A percentile compares a stretch with the other conserved stretches of the same genome.
Evolutionary conservation across 176 grass and related monocot species (phyloP).

Genomic region (Typha latifolia): DNA sequence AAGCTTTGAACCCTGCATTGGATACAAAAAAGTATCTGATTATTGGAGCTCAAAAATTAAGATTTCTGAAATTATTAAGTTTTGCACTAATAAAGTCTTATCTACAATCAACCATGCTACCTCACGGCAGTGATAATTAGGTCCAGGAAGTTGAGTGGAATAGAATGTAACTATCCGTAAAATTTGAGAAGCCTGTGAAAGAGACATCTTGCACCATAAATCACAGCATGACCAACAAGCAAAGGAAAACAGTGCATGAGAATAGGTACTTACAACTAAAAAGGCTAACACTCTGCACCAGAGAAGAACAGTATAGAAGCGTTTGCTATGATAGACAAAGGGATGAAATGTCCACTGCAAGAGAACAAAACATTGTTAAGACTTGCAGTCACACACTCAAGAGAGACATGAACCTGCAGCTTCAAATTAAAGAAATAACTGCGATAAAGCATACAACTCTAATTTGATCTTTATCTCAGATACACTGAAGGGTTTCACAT

Average conservation of each 20-base stretch:
- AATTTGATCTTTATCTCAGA: too few relatives aligned
- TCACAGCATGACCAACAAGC: not conserved
- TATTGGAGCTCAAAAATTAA: not conserved
- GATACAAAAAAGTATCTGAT: conserved; percentile 4
- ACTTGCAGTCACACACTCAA: not conserved
- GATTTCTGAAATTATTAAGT: not conserved
- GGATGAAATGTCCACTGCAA: conserved; percentile 97
- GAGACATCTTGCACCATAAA: conserved; percentile 18
- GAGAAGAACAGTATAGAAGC: conserved; percentile 86
- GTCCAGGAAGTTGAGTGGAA: conserved; percentile 91
- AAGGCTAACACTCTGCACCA: conserved; percentile 88
- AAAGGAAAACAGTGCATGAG: conserved; percentile 6
- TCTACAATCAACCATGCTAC: conserved; percentile 24
- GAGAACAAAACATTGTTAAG: conserved; percentile 12
- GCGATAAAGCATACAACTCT: too few relatives aligned
- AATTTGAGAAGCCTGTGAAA: conserved; percentile 67
- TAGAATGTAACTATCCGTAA: conserved; percentile 98
- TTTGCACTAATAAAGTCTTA: not conserved
- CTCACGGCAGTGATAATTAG: conserved; percentile 98
- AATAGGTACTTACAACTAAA: conserved; percentile 74
- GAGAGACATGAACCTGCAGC: too few relatives aligned
- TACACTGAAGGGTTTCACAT: too few relatives aligned
- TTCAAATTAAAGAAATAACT: too few relatives aligned
- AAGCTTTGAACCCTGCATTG: conserved; percentile 57
- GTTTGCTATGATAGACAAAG: conserved; percentile 95